These are phyloP conservation scores for Aspergillus oerlinghausenensis DNA, from an alignment of 2,329 filamentous ascomycete genomes.

Conservation along the genomic window DNA sequence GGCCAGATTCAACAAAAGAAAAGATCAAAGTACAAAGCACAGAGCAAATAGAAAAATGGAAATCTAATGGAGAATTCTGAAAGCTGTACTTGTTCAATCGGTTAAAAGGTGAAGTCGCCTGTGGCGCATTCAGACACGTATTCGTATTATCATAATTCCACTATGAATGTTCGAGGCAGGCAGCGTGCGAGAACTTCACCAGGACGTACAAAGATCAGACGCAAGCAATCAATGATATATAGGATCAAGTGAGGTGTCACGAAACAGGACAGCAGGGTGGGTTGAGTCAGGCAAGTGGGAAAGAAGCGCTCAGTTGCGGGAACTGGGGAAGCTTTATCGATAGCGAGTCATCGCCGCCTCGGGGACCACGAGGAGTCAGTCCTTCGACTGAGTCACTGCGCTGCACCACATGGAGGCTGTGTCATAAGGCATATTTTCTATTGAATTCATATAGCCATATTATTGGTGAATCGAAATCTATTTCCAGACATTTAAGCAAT, in stretches of 20 bases:
- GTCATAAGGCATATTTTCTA: background rate
- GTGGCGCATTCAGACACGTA: slow-evolving; percentile 35
- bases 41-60: background rate
- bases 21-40: background rate
- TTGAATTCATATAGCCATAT: background rate
- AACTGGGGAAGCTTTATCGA: slow-evolving; percentile 28
- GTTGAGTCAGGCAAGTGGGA: slow-evolving; percentile 6
- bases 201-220: background rate
- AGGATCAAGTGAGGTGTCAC: background rate
- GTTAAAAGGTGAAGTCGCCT: slow-evolving; percentile 28
- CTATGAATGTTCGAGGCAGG: background rate
- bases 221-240: background rate
- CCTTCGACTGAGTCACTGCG: slow-evolving; percentile 11
- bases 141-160: slow-evolving; percentile 42
- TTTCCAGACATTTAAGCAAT: background rate
- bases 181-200: background rate
- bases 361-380: slow-evolving; percentile 8
- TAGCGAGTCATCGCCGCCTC: slow-evolving; percentile 25
- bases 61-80: background rate
- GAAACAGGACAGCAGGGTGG: background rate
- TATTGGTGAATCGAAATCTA: background rate
- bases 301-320: slow-evolving; percentile 2
- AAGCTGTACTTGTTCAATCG: slow-evolving; percentile 15
- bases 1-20: slow-evolving; percentile 7
- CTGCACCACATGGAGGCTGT: background rate